Percentiles rank a stretch among this genome's conserved stretches.
Evolutionary conservation across 169 alveolate genomes (phyloP).

Genomic region (Plasmodium malariae): DNA sequence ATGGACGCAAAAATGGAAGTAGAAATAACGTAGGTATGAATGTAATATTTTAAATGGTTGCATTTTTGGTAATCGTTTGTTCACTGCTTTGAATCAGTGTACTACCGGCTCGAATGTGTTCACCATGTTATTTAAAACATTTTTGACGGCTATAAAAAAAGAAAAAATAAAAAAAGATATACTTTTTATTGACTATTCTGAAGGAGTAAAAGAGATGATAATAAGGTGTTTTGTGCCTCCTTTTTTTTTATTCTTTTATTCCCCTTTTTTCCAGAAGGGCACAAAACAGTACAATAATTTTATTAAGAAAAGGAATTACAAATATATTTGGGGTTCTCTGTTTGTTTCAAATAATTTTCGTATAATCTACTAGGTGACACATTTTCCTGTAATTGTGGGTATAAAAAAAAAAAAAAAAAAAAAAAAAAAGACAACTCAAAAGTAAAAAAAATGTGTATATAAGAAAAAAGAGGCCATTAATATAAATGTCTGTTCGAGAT

Average conservation of each 20-base stretch:
- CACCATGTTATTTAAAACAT: constrained; percentile 29
- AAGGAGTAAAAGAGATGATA: not conserved
- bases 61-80: too few relatives aligned
- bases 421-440: not conserved
- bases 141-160: constrained; percentile 18
- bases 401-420: not conserved
- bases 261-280: not conserved
- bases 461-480: not conserved
- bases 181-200: not conserved
- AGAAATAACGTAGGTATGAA: too few relatives aligned
- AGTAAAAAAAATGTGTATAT: not conserved
- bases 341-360: constrained; percentile 19
- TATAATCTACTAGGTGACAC: constrained; percentile 34
- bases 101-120: constrained; percentile 44
- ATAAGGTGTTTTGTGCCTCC: not conserved
- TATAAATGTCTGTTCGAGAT: too few relatives aligned
- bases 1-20: too few relatives aligned
- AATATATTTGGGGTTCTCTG: constrained; percentile 22
- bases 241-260: not conserved
- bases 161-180: not conserved
- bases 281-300: not conserved
- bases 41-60: too few relatives aligned
- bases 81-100: too few relatives aligned
- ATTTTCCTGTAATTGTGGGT: constrained; percentile 11
- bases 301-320: constrained; percentile 9